These are phyloP conservation scores for Wickerhamomyces chaumierensis DNA, from an alignment of 805 yeast genomes.

Conservation along the genomic window DNA sequence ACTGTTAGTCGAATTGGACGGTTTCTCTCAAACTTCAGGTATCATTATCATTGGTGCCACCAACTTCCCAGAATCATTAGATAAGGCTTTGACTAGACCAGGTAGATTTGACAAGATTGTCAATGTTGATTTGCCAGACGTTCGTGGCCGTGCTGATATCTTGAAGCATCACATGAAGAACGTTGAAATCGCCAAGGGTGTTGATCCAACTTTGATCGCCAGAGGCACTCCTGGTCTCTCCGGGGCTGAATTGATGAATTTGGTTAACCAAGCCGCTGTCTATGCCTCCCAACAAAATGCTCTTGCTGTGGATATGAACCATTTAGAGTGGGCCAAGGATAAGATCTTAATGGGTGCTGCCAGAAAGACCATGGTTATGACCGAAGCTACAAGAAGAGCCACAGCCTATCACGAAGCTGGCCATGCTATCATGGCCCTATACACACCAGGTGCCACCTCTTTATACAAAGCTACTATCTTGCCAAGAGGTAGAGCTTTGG, in stretches of 20 bases:
- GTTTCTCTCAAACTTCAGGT: constrained; percentile 85
- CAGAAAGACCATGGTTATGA: constrained; percentile 92
- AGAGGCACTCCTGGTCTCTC: constrained; percentile 96
- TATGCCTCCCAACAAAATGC: constrained; percentile 92
- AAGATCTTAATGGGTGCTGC: constrained; percentile 98
- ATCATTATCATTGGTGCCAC: constrained; percentile 97
- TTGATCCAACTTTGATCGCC: constrained; percentile 83
- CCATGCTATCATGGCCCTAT: constrained; percentile 96
- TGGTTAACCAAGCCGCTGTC: constrained; percentile 97
- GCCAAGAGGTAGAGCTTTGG: constrained; percentile 94
- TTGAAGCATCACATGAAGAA: constrained; percentile 85
- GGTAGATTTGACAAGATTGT: constrained; percentile 97
- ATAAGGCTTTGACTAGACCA: constrained; percentile 95
- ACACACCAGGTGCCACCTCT: constrained; percentile 88
- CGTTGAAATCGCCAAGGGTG: constrained; percentile 74
- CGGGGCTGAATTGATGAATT: constrained; percentile 95
- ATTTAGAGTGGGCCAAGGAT: constrained; percentile 98
- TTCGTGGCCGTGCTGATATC: constrained; percentile 91
- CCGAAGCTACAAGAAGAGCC: constrained; percentile 85
- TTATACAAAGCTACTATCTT: constrained; percentile 93
- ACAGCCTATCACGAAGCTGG: constrained; percentile 99
- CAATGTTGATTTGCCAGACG: constrained; percentile 92
- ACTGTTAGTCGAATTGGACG: constrained; percentile 90
- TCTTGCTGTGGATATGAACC: constrained; percentile 77
- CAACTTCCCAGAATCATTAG: constrained; percentile 93